A percentile compares a stretch with the other conserved stretches of the same genome.
Evolutionary conservation across 1,284 basidiomycete species (phyloP).

Genomic region (Marasmius tenuissimus): DNA sequence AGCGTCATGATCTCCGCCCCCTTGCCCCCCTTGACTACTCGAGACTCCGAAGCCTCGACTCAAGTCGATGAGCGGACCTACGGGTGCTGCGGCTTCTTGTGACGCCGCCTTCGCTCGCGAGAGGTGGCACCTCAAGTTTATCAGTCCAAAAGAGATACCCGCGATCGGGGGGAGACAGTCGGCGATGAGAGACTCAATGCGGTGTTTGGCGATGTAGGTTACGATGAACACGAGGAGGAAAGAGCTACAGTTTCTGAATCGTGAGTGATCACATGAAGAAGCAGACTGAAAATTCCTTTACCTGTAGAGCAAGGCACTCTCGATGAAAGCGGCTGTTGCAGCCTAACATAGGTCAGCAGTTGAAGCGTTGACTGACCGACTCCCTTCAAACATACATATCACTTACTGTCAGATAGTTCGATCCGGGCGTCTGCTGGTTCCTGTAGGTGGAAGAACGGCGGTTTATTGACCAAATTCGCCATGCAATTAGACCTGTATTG

Average conservation of each 20-base stretch:
- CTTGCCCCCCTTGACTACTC: background rate
- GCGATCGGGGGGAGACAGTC: background rate
- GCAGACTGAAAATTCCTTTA: background rate
- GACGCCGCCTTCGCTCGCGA: background rate
- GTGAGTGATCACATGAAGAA: background rate
- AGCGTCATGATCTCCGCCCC: background rate
- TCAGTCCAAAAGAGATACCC: background rate
- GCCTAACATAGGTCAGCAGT: background rate
- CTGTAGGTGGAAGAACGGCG: background rate
- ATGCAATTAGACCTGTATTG: conserved; percentile 10
- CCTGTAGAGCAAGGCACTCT: conserved; percentile 1
- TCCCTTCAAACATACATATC: too few species aligned
- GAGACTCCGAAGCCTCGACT: too few species aligned
- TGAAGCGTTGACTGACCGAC: too few species aligned
- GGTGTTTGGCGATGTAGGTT: background rate
- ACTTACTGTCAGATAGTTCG: background rate
- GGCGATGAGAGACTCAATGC: background rate
- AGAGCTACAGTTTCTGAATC: background rate
- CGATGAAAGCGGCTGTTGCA: background rate
- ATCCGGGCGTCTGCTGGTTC: background rate
- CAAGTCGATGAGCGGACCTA: background rate
- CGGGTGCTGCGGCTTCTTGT: too few species aligned
- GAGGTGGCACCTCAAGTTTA: background rate
- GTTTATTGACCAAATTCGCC: conserved; percentile 7
- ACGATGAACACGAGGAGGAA: background rate